A percentile compares a stretch with the other conserved stretches of the same genome.
Evolutionary conservation across 2,329 filamentous ascomycete genomes (phyloP).

Genomic region (Orbilia ellipsospora): DNA sequence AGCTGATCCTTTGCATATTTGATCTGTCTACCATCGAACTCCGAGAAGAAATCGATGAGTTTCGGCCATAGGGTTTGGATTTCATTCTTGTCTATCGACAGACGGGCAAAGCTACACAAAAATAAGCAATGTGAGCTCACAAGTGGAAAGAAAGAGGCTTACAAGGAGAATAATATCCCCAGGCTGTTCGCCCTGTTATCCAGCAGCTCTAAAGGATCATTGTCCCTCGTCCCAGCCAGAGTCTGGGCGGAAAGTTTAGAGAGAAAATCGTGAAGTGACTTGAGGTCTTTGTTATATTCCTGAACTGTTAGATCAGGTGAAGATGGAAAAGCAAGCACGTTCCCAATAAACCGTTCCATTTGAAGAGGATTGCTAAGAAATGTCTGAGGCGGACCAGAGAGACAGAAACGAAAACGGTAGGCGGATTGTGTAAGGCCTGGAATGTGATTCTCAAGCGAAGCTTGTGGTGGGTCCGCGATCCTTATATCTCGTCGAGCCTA

Average conservation of each 20-base stretch:
- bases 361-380: slow-evolving; percentile 33
- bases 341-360: slow-evolving; percentile 59
- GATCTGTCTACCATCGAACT: slow-evolving; percentile 68
- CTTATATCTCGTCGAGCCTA: neutral
- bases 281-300: slow-evolving; percentile 58
- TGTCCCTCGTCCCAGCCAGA: slow-evolving; percentile 56
- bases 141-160: slow-evolving; percentile 32
- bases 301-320: slow-evolving; percentile 55
- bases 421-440: slow-evolving; percentile 6
- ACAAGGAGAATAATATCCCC: slow-evolving; percentile 59
- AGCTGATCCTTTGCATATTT: slow-evolving; percentile 68
- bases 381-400: slow-evolving; percentile 9
- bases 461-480: slow-evolving; percentile 7
- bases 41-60: slow-evolving; percentile 59
- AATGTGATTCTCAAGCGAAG: neutral
- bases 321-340: slow-evolving; percentile 56
- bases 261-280: slow-evolving; percentile 54
- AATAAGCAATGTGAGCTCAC: slow-evolving; percentile 47
- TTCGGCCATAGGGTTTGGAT: slow-evolving; percentile 40
- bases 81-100: slow-evolving; percentile 43
- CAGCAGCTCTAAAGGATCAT: slow-evolving; percentile 57
- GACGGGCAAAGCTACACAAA: slow-evolving; percentile 24
- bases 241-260: slow-evolving; percentile 56
- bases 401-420: neutral
- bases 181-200: slow-evolving; percentile 58